Evolutionary conservation across 371 early-diverging fungal species (phyloP), one percentile per base, ranked within the genome.

Genomic region (Lichtheimia corymbifera): DNA sequence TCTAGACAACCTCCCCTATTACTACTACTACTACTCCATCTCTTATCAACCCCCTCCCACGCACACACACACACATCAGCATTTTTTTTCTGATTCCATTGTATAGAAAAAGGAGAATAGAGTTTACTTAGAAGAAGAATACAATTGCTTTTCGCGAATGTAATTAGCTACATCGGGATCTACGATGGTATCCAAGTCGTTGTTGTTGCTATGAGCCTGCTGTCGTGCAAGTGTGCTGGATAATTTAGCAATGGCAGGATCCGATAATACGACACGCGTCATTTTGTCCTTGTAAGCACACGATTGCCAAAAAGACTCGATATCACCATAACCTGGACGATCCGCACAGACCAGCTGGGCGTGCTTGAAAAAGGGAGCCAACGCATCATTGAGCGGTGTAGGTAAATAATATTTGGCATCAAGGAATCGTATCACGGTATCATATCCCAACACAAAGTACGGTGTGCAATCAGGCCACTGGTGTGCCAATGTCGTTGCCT

Each of bases 401-500:
- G 66, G 64, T 2, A 58, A 58, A 63, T 88, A 88, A 60, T 88
- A 88, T 43, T 79, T 81, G n/a, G 84, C 80, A 61, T 86, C 81
- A 40, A 88, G 68, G 14, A 88, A 67, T 6, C 89, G 76, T 5
- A 65, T 70, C 58, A 88, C 62, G 1, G 89, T 88, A 55, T 88
- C 89, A 28, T 74, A 77, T 1, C 89, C 89, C 67, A 88, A 52
- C 58, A 88, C 82, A 74, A 86, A 88, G 20, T 77, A 74, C n/a
- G 79, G 63, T 47, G 73, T 73, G n/a, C 55, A 44, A 58, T 50
- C 50, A 5, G 43, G 56, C 50, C 51, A 30, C 59, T 55, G 49
- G 22, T 52, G 17, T 6, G 47, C 53, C 17, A 82, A 73, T 4
- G 70, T 61, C 9, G 58, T 66, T 17, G 83, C 79, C 67, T 88